Base-by-base conservation (phyloP, 1,284 basidiomycete species). In the Hypsizygus ulmarius region DNA sequence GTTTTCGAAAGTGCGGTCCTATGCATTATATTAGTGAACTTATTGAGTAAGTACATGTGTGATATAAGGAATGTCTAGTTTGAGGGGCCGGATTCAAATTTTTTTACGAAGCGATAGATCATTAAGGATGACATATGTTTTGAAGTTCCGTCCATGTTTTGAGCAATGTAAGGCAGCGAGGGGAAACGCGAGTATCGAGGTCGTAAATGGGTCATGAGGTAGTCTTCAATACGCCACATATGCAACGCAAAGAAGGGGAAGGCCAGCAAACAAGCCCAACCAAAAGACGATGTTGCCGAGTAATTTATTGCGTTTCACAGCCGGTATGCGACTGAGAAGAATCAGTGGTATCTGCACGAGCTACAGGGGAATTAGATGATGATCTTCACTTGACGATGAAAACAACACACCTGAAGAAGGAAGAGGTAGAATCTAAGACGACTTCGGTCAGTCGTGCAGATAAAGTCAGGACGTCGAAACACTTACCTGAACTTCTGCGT, bases 271-370 rank as follows among this genome's bases (percentile, higher is more conserved):
- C 16, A 90, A 72, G 3, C 93, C 94, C 15, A 93, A 57, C 96
- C 96, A 99, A 66, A 99, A 99, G 33, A 96, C 82, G 52, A 95
- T 66, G 54, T 90, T 90, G 1, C 87, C 87, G 58, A 93, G 63
- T 3, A 87, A 76, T 59, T 83, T 89, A 69, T 94, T 93, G 52
- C 79, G 73, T 64, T 84, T 87, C 59, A 97, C 82, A 10, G 75
- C 70, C 1, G 90, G 86, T 5, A 89, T 70, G 10, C 91, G 82
- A 18, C 90, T 86, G 33, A 96, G 54, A 2, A 88, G 74, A 54
- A 98, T 99, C 56, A 99, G 74, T 0, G 96, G 96, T 14, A 98
- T 81, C 72, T 99, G 96, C 16, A 85, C 79, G 69, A 98, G 85
- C 81, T 95, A 72, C 47, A 64, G 28, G 40, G 36, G 34, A 18